A percentile compares a stretch with the other conserved stretches of the same genome.
phyloP scores from a whole-genome alignment of 305 asterid genomes.

The Ajuga reptans region DNA sequence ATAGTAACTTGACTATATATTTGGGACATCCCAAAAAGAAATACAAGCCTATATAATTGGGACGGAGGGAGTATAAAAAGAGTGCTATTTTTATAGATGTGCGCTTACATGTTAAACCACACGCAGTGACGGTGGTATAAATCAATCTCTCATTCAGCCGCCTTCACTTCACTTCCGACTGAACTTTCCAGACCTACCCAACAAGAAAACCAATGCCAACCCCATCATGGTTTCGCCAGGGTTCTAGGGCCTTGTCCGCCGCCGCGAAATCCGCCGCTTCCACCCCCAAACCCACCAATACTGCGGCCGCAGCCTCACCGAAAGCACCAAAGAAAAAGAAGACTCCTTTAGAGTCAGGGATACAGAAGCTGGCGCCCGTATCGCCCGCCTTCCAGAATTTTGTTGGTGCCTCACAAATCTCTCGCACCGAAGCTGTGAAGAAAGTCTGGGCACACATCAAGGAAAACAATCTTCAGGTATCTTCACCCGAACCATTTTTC shows the following conservation, averaged over 20 bases:
- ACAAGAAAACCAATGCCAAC: slow-evolving; percentile 22
- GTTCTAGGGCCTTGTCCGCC: slow-evolving; percentile 31
- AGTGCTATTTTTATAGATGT: too few relatives aligned
- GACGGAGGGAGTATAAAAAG: too few relatives aligned
- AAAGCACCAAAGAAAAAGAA: slow-evolving; percentile 25
- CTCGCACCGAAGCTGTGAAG: slow-evolving; percentile 46
- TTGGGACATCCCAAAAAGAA: too few relatives aligned
- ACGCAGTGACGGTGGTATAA: too few relatives aligned
- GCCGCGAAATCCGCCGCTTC: slow-evolving; percentile 27
- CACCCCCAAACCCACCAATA: slow-evolving; percentile 13
- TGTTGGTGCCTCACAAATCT: slow-evolving; percentile 36
- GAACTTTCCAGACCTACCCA: slow-evolving; percentile 1
- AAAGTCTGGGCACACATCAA: slow-evolving; percentile 49
- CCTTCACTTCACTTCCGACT: too few relatives aligned
- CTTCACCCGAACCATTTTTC: not conserved
- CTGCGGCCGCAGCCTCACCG: slow-evolving; percentile 24
- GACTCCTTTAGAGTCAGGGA: slow-evolving; percentile 23
- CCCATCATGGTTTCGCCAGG: slow-evolving; percentile 31
- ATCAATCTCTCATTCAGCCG: not conserved
- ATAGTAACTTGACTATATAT: too few relatives aligned
- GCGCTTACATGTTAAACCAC: too few relatives aligned
- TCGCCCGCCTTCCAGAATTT: slow-evolving; percentile 37
- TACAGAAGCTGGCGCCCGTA: slow-evolving; percentile 33
- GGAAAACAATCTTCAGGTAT: slow-evolving; percentile 48
- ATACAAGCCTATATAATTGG: too few relatives aligned